Percentiles rank a stretch among this genome's conserved stretches.
phyloP scores from a whole-genome alignment of 2,329 filamentous ascomycete species.

The Venturia pyrina region DNA sequence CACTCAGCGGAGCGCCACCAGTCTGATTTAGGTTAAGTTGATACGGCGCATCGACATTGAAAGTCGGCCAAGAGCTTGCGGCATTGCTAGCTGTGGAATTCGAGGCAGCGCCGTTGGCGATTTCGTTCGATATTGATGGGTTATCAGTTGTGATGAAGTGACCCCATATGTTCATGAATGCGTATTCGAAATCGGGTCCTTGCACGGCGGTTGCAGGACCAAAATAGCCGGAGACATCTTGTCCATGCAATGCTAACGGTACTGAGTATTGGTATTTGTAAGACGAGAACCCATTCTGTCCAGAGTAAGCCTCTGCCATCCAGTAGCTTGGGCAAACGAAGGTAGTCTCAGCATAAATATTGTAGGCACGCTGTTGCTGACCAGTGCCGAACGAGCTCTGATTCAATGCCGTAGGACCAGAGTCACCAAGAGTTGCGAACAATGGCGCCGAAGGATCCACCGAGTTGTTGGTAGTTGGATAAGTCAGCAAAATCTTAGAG shows the following conservation, averaged over 20 bases:
- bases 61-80: not conserved
- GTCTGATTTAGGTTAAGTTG: not conserved
- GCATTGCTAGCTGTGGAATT: not conserved
- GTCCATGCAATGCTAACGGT: not conserved
- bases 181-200: not conserved
- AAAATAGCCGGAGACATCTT: not conserved
- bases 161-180: conserved; percentile 9
- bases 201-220: not conserved
- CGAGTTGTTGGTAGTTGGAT: not conserved
- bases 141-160: not conserved
- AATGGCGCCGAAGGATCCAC: not conserved
- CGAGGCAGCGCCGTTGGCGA: not conserved
- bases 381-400: not conserved
- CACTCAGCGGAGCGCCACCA: not conserved
- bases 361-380: conserved; percentile 9
- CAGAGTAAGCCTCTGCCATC: conserved; percentile 2
- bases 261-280: conserved; percentile 10
- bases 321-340: not conserved
- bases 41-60: not conserved
- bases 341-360: not conserved
- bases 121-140: not conserved
- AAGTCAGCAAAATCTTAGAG: not conserved
- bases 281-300: not conserved
- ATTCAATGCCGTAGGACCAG: not conserved
- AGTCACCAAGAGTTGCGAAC: not conserved